These are phyloP conservation scores for Ceratocystiopsis sp. DNA, from an alignment of 2,329 filamentous ascomycete genomes.

Conservation along the genomic window DNA sequence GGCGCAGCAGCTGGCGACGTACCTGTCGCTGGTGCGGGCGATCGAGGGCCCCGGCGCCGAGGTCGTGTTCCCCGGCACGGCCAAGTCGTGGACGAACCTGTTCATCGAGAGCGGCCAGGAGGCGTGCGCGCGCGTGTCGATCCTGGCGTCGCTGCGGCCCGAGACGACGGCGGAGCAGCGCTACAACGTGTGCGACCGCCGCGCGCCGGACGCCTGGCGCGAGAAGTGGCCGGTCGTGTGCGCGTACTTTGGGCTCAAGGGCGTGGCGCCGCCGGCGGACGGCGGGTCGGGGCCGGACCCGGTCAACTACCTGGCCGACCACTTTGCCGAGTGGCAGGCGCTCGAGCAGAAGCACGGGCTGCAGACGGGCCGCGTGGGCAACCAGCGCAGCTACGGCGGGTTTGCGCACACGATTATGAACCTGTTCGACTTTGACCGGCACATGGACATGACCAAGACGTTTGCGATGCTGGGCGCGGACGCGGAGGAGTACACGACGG, in stretches of 20 bases:
- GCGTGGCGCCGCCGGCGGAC: slow-evolving; percentile 16
- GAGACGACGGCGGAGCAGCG: slow-evolving; percentile 19
- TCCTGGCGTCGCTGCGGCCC: slow-evolving; percentile 23
- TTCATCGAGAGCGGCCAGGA: slow-evolving; percentile 23
- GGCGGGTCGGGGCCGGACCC: slow-evolving; percentile 15
- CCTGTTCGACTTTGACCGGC: slow-evolving; percentile 19
- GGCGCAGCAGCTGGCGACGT: slow-evolving; percentile 22
- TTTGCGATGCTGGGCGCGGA: slow-evolving; percentile 16
- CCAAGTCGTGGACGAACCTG: slow-evolving; percentile 19
- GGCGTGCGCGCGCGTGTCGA: slow-evolving; percentile 20
- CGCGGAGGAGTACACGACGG: slow-evolving; percentile 15
- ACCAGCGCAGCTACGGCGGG: slow-evolving; percentile 14
- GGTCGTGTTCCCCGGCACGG: slow-evolving; percentile 21
- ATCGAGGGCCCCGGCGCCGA: slow-evolving; percentile 21
- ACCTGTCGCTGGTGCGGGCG: slow-evolving; percentile 19
- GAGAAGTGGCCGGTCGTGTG: slow-evolving; percentile 27
- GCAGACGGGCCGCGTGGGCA: slow-evolving; percentile 16
- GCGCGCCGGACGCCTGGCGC: slow-evolving; percentile 20
- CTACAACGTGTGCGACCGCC: slow-evolving; percentile 25
- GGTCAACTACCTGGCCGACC: slow-evolving; percentile 15
- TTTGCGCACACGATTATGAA: slow-evolving; percentile 19
- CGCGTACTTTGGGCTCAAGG: slow-evolving; percentile 27
- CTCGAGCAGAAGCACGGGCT: slow-evolving; percentile 18
- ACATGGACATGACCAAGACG: slow-evolving; percentile 16
- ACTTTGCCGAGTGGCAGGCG: slow-evolving; percentile 16